A percentile compares a stretch with the other conserved stretches of the same genome.
phyloP scores from a whole-genome alignment of 208 protist species.

The Vickermania spadyakhi region DNA sequence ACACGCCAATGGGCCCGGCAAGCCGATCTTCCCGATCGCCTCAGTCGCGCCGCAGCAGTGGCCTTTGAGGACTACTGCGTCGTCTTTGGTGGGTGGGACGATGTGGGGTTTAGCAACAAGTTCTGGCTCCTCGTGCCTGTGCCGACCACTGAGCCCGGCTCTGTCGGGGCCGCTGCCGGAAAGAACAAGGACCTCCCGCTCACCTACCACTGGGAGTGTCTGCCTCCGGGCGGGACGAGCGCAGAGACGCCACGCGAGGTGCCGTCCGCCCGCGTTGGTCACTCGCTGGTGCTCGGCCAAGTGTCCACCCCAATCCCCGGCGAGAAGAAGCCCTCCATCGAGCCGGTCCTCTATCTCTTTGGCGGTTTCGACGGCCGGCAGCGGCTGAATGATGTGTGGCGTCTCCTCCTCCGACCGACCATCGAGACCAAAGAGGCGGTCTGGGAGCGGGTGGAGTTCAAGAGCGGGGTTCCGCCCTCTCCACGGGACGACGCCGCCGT shows the following conservation, averaged over 20 bases:
- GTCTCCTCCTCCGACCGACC: conserved; percentile 17
- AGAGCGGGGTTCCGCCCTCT: conserved; percentile 11
- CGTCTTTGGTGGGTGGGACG: conserved; percentile 32
- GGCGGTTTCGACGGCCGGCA: conserved; percentile 38
- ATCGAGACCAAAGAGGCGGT: conserved; percentile 15
- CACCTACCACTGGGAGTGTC: conserved; percentile 14
- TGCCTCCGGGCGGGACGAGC: conserved; percentile 14
- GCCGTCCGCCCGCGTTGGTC: conserved; percentile 2
- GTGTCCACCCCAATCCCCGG: background rate
- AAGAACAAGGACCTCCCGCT: conserved; percentile 9
- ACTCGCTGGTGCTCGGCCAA: conserved; percentile 4
- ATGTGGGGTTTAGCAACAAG: conserved; percentile 16
- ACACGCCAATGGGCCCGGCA: conserved; percentile 21
- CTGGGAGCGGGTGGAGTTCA: conserved; percentile 19
- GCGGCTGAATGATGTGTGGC: conserved; percentile 51
- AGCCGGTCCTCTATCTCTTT: conserved; percentile 44
- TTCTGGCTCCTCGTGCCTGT: conserved; percentile 22
- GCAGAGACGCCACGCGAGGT: background rate
- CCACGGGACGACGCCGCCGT: conserved; percentile 32
- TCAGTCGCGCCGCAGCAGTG: conserved; percentile 17
- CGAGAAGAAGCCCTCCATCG: background rate
- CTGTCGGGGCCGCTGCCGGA: background rate
- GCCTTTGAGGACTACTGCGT: conserved; percentile 26
- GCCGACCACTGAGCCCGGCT: background rate
- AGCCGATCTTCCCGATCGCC: conserved; percentile 12